Evolutionary conservation across 2,329 filamentous ascomycete genomes (phyloP).

Genomic region (Calonectria hongkongensis): DNA sequence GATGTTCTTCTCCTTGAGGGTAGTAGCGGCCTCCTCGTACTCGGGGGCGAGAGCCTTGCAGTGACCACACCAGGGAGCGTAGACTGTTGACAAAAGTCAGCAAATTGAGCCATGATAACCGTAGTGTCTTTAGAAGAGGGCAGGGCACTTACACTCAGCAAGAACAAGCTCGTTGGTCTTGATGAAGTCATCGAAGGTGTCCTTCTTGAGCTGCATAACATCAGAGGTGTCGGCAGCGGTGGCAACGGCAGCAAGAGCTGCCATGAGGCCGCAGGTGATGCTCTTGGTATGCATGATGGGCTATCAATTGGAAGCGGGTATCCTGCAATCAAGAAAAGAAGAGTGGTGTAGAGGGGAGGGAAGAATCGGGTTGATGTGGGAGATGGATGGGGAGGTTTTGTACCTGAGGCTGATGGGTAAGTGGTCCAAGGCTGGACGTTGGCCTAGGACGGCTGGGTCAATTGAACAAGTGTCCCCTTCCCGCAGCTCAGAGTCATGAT

Average conservation of each 20-base stretch:
- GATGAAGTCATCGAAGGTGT: slow-evolving; percentile 91
- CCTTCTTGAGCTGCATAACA: slow-evolving; percentile 88
- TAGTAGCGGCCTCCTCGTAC: slow-evolving; percentile 90
- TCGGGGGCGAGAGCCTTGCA: slow-evolving; percentile 98
- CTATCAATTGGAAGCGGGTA: slow-evolving; percentile 49
- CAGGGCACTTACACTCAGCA: slow-evolving; percentile 85
- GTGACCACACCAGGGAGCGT: slow-evolving; percentile 97
- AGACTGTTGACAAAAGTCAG: slow-evolving; percentile 78
- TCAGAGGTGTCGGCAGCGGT: slow-evolving; percentile 82
- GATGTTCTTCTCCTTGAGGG: slow-evolving; percentile 91
- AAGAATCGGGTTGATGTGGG: slow-evolving; percentile 45
- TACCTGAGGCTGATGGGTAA: slow-evolving; percentile 52
- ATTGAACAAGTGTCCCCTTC: slow-evolving; percentile 68
- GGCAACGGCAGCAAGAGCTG: slow-evolving; percentile 74
- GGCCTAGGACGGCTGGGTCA: slow-evolving; percentile 55
- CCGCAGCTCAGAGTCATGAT: slow-evolving; percentile 46
- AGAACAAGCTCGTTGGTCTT: slow-evolving; percentile 91
- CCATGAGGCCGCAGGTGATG: slow-evolving; percentile 72
- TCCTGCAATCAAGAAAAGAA: slow-evolving; percentile 52
- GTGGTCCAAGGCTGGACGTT: slow-evolving; percentile 44
- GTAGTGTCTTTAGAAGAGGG: not conserved
- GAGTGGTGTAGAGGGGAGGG: slow-evolving; percentile 42
- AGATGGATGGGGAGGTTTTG: slow-evolving; percentile 60
- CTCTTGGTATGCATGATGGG: slow-evolving; percentile 70
- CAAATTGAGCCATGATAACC: slow-evolving; percentile 19